Percentiles rank a stretch among this genome's conserved stretches.
Conservation (phyloP, 2,329 filamentous ascomycete genomes). For the Ophiostoma australiae region DNA sequence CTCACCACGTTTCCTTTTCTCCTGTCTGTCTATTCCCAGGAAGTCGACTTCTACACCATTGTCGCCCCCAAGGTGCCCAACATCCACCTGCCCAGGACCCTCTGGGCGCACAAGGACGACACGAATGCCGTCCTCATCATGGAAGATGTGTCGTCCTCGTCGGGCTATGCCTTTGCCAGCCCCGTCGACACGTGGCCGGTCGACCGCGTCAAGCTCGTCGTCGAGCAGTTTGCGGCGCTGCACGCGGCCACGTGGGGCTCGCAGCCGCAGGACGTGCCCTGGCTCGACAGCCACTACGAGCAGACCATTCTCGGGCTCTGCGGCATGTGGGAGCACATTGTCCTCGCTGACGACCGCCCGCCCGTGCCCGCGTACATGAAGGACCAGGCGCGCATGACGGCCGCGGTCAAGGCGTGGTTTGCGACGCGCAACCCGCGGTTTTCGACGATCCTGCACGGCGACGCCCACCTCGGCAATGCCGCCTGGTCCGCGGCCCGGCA, state of each 20-base stretch:
- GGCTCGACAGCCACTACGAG: background rate
- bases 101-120: too few species aligned
- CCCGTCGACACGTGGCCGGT: too few species aligned
- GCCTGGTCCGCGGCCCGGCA: background rate
- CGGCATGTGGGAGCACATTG: constrained; percentile 9
- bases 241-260: background rate
- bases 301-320: background rate
- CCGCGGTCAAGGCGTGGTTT: background rate
- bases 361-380: constrained; percentile 30
- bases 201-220: too few species aligned
- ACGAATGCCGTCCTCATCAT: too few species aligned
- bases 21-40: too few species aligned
- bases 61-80: too few species aligned
- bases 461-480: background rate
- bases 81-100: too few species aligned
- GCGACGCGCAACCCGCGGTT: background rate
- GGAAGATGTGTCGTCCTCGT: too few species aligned
- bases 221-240: background rate
- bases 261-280: background rate
- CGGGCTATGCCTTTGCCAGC: too few species aligned
- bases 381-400: constrained; percentile 14
- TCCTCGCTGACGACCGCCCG: background rate
- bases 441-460: background rate
- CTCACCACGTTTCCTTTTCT: too few species aligned
- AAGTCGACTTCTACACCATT: too few species aligned